Evolutionary conservation across 108 stramenopile species (phyloP).

Genomic region (Fragilaria crotonensis): DNA sequence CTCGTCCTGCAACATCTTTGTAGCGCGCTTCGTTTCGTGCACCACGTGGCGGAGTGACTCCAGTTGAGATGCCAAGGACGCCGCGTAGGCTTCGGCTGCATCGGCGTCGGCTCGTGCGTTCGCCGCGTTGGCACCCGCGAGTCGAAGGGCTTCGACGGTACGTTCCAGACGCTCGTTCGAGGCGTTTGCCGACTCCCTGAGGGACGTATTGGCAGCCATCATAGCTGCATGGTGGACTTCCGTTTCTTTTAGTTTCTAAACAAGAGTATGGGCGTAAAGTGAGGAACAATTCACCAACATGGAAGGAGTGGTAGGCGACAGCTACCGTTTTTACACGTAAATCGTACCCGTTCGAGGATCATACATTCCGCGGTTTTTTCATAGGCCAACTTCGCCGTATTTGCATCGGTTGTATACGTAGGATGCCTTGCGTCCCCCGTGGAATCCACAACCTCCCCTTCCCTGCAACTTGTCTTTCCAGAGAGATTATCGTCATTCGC

Average conservation of each 20-base stretch:
- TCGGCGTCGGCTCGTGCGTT: conserved; percentile 67
- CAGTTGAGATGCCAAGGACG: conserved; percentile 36
- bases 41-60: conserved; percentile 38
- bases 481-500: conserved; percentile 2
- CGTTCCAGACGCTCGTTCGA: conserved; percentile 42
- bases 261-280: not conserved
- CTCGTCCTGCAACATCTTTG: conserved; percentile 39
- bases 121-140: conserved; percentile 44
- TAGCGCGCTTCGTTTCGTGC: conserved; percentile 42
- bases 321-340: not conserved
- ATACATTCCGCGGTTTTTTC: conserved; percentile 44
- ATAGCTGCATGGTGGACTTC: conserved; percentile 33
- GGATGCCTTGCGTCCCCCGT: conserved; percentile 4
- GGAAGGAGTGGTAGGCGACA: not conserved
- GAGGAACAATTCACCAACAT: not conserved
- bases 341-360: conserved; percentile 40
- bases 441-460: conserved; percentile 6
- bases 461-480: not conserved
- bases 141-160: conserved; percentile 42
- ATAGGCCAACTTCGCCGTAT: conserved; percentile 25
- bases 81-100: conserved; percentile 50
- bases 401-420: conserved; percentile 1
- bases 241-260: conserved; percentile 49
- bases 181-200: conserved; percentile 30
- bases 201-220: conserved; percentile 28